Base-by-base conservation (phyloP, 176 grass and related monocot species). In the Aegilops speltoides region DNA sequence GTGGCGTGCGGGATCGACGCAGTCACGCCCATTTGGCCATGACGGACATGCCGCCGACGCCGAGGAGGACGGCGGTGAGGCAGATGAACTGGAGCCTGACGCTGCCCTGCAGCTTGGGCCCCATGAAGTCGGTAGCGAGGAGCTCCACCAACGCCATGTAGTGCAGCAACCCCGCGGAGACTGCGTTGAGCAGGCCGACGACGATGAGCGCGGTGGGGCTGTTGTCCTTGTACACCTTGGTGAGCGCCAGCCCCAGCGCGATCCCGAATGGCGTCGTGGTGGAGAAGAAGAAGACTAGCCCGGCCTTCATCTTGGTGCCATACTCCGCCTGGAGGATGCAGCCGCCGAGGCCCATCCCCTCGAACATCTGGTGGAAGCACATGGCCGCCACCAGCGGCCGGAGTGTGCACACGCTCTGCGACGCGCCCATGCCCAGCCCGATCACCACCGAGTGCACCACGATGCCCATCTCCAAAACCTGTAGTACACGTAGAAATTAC, bases 131-230 rank as follows among this genome's bases (percentile, higher is more conserved):
- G 1, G 89, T 67, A 13, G 93, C 93, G 3, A 98, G 64, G 79
- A 98, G 93, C 68, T 98, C 91, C 0, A 98, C 95, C 41, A 98
- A 75, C 25, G 95, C 95, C 83, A 87, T 98, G 91, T 98, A 98
- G 78, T 95, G 92, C 17, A 98, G 89, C 31, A 98, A 87, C 25
- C 93, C 95, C 4, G 93, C 95, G 0, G 93, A 95, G 0, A 78
- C 77, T 0, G 91, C 93, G 78, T 98, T 98, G 7, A 95, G 89
- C 32, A 95, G 31, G 1, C 95, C 95, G 9, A 92, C 93, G 1
- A 95, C 93, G 76, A 93, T 66, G 2, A 98, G 93, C 64, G 93
- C 91, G 7, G 89, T 92, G 16, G 91, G 95, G 86, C 95, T 95
- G 85, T 73, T 93, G 52, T 98, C 91, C 25, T 10, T 68, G 87